Conservation (phyloP, 2,329 filamentous ascomycete species). For the Thielaviopsis punctulata region DNA sequence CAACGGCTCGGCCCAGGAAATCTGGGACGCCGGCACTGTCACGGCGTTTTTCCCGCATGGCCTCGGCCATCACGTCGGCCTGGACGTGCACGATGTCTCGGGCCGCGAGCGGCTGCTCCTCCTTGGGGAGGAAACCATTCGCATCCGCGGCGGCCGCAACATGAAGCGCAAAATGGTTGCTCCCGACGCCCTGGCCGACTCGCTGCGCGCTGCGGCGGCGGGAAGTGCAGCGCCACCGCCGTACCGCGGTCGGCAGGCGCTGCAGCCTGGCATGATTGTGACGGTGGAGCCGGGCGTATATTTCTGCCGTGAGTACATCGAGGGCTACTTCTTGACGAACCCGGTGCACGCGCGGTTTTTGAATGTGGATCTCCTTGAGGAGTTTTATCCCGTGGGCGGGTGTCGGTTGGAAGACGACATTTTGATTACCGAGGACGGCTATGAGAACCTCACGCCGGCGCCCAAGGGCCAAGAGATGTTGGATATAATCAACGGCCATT, state of each 20-base stretch:
- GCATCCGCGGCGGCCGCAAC: conserved; percentile 17
- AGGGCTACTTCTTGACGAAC: conserved; percentile 47
- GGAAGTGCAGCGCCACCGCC: conserved; percentile 15
- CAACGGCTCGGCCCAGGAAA: conserved; percentile 39
- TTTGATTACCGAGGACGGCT: conserved; percentile 58
- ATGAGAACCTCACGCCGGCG: conserved; percentile 68
- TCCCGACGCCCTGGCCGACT: conserved; percentile 19
- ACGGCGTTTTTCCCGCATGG: conserved; percentile 51
- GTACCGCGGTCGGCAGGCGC: conserved; percentile 22
- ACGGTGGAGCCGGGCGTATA: conserved; percentile 72
- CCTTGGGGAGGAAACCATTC: conserved; percentile 16
- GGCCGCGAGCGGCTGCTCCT: conserved; percentile 23
- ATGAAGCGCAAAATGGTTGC: conserved; percentile 26
- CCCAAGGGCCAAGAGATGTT: conserved; percentile 61
- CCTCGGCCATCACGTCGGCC: conserved; percentile 45
- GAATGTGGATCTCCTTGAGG: conserved; percentile 44
- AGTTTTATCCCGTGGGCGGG: conserved; percentile 66
- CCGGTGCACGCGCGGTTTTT: conserved; percentile 45
- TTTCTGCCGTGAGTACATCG: conserved; percentile 57
- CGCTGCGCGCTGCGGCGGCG: conserved; percentile 9
- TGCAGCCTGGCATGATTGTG: conserved; percentile 49
- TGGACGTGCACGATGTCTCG: conserved; percentile 46
- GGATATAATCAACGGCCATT: conserved; percentile 35
- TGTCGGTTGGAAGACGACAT: conserved; percentile 89
- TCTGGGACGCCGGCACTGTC: conserved; percentile 34